phyloP scores from a whole-genome alignment of 495 filamentous ascomycete genomes.

The Mytilinidion resinicola region DNA sequence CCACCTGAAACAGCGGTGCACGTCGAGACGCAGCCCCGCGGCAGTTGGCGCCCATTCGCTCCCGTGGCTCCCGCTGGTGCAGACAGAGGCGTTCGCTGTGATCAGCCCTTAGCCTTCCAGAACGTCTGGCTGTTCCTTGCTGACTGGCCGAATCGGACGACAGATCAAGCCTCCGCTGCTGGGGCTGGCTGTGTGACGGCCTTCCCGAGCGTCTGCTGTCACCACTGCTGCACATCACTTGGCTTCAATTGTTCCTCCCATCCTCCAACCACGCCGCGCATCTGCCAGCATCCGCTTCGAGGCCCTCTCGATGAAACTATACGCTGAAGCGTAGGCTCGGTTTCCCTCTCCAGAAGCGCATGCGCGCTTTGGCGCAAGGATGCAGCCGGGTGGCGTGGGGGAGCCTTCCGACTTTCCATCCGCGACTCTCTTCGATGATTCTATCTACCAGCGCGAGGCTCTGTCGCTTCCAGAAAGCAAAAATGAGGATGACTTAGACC shows the following conservation, averaged over 20 bases:
- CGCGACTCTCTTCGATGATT: slow-evolving; percentile 21
- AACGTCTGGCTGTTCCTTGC: not conserved
- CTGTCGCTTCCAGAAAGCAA: slow-evolving; percentile 7
- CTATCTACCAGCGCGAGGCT: slow-evolving; percentile 16
- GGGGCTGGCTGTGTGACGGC: slow-evolving; percentile 1
- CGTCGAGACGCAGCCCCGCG: not conserved
- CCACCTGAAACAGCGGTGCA: too few relatives aligned
- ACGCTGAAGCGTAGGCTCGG: too few relatives aligned
- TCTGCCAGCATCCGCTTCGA: too few relatives aligned
- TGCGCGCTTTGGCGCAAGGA: slow-evolving; percentile 14
- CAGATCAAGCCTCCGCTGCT: not conserved
- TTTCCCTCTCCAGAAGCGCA: not conserved
- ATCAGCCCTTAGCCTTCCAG: not conserved
- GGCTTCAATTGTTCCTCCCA: not conserved
- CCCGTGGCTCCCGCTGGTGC: not conserved
- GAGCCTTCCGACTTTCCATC: slow-evolving; percentile 11
- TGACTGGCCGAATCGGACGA: not conserved
- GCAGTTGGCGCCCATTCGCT: not conserved
- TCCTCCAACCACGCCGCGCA: not conserved
- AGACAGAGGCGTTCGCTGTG: not conserved
- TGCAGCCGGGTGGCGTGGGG: slow-evolving; percentile 7
- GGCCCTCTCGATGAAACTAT: too few relatives aligned
- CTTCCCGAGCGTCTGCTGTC: not conserved
- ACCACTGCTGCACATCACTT: not conserved
- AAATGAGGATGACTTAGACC: slow-evolving; percentile 23